Evolutionary conservation across 2,329 filamentous ascomycete species (phyloP), one percentile per base, ranked within the genome.

Genomic region (Mycocentrospora acerina): DNA sequence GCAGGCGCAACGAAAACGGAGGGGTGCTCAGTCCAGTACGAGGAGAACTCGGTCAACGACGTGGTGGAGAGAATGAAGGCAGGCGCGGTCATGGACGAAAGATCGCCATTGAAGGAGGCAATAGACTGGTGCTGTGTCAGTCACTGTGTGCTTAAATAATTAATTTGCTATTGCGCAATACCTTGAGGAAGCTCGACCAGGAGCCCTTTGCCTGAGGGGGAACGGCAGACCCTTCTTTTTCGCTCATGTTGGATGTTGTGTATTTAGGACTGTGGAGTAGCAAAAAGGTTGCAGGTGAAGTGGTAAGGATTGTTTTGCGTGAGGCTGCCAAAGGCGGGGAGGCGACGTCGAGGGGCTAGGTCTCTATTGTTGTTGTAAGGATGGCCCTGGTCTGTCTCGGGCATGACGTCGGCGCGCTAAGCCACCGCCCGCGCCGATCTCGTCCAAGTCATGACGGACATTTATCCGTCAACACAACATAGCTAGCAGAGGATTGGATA

Each of bases 1-100:
- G 89, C 86, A 3, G 91, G 88, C 10, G 90, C 90, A 43, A 89
- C 82, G 55, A 97, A 86, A 44, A 95, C 71, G 16, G 68, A 66
- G 24, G 76, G 77, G 55, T 76, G 75, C 46, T 78, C 75, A n/a
- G 75, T 71, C 76, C 76, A 79, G 59, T 77, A 76, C 2, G 74
- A 73, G n/a, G 74, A 76, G 62, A 78, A 78, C 48, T 79, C 76
- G 40, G 74, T 76, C 27, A 79, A 73, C 2, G 77, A 80, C 29
- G 70, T 77, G 15, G 73, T 73, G 25, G 73, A 75, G 35, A 79
- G 72, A 40, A 79, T 75, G 57, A 78, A 79, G 4, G 76, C 75
- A 9, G 76, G 77, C 4, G 76, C 76, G 7, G 76, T 79, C 68
- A 79, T 73, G 37, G 76, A 72, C 17, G 76, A 77, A 4, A 79